phyloP scores from a whole-genome alignment of 768 basidiomycete genomes.

The Aureoboletus auriporus region DNA sequence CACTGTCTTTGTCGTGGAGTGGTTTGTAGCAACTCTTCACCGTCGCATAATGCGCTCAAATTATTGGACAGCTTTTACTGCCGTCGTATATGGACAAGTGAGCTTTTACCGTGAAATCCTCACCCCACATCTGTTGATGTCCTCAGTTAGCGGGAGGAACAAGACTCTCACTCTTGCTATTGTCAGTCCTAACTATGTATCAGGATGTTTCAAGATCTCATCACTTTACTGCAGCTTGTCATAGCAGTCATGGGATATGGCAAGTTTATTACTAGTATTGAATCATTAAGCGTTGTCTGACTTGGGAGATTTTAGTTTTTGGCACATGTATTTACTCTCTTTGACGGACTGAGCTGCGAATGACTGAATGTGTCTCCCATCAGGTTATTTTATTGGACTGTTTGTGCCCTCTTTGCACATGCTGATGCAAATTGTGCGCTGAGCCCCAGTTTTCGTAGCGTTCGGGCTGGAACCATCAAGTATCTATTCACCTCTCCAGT shows the following conservation, averaged over 20 bases:
- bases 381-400: neutral
- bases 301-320: neutral
- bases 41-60: neutral
- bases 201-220: neutral
- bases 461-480: constrained; percentile 1
- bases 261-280: neutral
- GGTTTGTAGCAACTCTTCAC: neutral
- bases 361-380: neutral
- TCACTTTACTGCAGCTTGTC: neutral
- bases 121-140: neutral
- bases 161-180: constrained; percentile 6
- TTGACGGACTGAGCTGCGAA: neutral
- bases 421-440: neutral
- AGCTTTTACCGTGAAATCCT: neutral
- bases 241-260: neutral
- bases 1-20: constrained; percentile 1
- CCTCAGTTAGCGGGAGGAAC: constrained; percentile 13
- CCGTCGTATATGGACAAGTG: constrained; percentile 14
- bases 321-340: constrained; percentile 7
- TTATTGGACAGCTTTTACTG: constrained; percentile 9
- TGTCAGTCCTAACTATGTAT: constrained; percentile 2
- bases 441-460: neutral
- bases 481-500: neutral
- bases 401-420: neutral
- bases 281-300: neutral